phyloP scores from a whole-genome alignment of 1,284 basidiomycete genomes.

The Amylostereum chailletii region DNA sequence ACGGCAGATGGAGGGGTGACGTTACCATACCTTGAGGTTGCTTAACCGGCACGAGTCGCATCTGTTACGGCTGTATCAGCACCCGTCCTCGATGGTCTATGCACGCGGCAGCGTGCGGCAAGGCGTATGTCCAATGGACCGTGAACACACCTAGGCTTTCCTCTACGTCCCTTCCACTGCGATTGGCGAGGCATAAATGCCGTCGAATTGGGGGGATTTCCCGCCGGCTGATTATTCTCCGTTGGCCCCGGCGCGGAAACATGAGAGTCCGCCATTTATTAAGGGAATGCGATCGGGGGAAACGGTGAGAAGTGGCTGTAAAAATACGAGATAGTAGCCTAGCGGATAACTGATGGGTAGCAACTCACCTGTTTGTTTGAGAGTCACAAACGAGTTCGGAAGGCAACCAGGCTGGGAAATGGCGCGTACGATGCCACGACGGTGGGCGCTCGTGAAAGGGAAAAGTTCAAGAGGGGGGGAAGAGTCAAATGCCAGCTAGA shows the following conservation, averaged over 20 bases:
- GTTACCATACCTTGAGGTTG: constrained; percentile 52
- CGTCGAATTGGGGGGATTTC: constrained; percentile 41
- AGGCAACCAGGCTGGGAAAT: neutral
- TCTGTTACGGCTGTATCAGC: too few relatives aligned
- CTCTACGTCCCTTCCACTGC: constrained; percentile 62
- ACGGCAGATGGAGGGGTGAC: neutral
- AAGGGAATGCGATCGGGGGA: neutral
- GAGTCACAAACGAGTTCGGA: neutral
- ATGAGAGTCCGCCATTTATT: constrained; percentile 22
- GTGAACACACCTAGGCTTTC: constrained; percentile 64
- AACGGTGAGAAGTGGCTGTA: too few relatives aligned
- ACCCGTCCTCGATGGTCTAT: too few relatives aligned
- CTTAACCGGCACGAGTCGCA: too few relatives aligned
- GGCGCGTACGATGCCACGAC: neutral
- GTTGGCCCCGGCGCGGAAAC: constrained; percentile 36
- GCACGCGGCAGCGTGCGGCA: too few relatives aligned
- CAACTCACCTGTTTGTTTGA: constrained; percentile 7
- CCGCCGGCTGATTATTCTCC: constrained; percentile 54
- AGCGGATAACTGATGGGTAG: neutral
- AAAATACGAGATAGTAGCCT: too few relatives aligned
- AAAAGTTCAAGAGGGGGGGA: neutral
- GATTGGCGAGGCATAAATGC: constrained; percentile 40
- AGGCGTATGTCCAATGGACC: constrained; percentile 40
- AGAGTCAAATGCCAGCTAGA: neutral
- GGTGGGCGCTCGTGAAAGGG: neutral